Evolutionary conservation across 2,329 filamentous ascomycete genomes (phyloP), one percentile per base, ranked within the genome.

Genomic region (Aspergillus sp.): DNA sequence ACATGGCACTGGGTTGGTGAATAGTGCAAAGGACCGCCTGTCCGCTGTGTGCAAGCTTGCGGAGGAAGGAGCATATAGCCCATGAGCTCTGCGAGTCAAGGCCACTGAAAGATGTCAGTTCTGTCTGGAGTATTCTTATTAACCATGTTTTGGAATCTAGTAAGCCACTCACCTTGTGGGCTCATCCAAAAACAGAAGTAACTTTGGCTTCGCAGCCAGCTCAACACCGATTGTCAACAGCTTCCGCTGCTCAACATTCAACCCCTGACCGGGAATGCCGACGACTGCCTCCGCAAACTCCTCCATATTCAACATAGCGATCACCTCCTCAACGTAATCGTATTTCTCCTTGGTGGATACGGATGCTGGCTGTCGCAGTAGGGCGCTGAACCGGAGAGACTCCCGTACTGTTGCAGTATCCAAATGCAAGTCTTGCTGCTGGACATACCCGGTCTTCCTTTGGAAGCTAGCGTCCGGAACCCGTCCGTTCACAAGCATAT

Each of bases 11-110:
- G 14, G 93, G 93, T 74, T 97, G 93, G 73, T 97, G 93, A 61
- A 97, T 96, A 0, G 93, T 96, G 77, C 91, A 96, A 14, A 97
- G 85, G 70, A 97, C 89, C 24, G 93, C 92, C 73, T 95, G 91
- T 10, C 93, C 93, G 58, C 86, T 88, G 74, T 94, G 90, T 66
- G 92, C 91, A 39, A 97, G 81, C 77, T 94, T 96, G 75, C 94
- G 88, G 45, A 97, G 83, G 22, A 96, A 84, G 67, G 89, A 87
- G 54, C 91, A 84, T 70, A 96, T 96, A 63, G 91, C 89, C 91
- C 91, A 96, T 1, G 92, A 93, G 2, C 90, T 95, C 75, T 96
- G 92, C 61, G 87, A 91, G 73, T 96, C 93, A 6, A 96, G 85
- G 78, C 93, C 93, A 47, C 92, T 71, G 7, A 4, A 18, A n/a